Percentiles rank a stretch among this genome's conserved stretches.
These are phyloP conservation scores for Daldinia decipiens DNA, from an alignment of 495 filamentous ascomycete species.

Conservation along the genomic window DNA sequence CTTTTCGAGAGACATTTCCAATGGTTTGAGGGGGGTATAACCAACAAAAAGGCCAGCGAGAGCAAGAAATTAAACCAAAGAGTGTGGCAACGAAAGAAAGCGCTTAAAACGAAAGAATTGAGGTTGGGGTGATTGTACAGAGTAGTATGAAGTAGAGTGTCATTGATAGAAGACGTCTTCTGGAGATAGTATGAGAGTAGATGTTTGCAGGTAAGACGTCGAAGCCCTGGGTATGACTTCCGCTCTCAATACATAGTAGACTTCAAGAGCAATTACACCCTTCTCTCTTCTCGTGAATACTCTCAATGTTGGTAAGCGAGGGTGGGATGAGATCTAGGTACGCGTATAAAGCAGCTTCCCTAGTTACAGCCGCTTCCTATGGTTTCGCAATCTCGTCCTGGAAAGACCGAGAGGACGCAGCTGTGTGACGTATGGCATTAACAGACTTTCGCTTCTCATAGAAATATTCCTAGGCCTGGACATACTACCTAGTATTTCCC, in stretches of 20 bases:
- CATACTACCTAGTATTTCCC: neutral
- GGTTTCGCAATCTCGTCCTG: conserved; percentile 4
- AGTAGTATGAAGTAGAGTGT: neutral
- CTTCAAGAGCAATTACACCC: neutral
- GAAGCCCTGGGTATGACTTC: neutral
- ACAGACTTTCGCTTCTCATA: neutral
- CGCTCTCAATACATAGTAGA: neutral
- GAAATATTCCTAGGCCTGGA: neutral
- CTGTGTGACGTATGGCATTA: conserved; percentile 17
- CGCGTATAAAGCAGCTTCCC: conserved; percentile 3
- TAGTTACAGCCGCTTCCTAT: conserved; percentile 19
- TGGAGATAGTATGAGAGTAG: neutral
- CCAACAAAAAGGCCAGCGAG: conserved; percentile 26
- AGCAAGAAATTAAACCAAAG: conserved; percentile 43
- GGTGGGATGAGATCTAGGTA: neutral
- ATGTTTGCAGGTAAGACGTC: neutral
- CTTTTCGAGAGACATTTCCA: conserved; percentile 38
- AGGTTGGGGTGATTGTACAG: conserved; percentile 16
- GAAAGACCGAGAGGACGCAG: conserved; percentile 20
- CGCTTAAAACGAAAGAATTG: conserved; percentile 34
- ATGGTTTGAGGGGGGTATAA: conserved; percentile 14
- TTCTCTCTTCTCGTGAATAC: neutral
- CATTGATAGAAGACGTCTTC: neutral
- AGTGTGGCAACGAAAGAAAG: conserved; percentile 32
- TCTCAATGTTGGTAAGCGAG: neutral